Conservation (phyloP, 139 green algal genomes). For the Coelastrella sp. region DNA sequence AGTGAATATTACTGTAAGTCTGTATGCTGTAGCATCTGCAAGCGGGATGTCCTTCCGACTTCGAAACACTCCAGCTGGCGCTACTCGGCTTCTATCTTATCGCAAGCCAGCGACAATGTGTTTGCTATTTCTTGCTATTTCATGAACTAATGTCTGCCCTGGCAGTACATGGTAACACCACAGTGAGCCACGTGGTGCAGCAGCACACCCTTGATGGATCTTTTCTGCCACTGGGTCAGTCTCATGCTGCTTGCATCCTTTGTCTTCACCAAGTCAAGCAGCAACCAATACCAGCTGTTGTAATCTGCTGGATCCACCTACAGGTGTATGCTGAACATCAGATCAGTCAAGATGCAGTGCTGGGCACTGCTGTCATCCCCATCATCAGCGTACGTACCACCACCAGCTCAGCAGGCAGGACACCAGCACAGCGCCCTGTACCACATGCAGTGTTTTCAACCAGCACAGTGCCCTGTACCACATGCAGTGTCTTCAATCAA, state of each 20-base stretch:
- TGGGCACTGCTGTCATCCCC: slow-evolving; percentile 9
- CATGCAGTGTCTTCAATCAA: no score
- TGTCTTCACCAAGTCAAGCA: neutral
- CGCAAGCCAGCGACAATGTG: no score
- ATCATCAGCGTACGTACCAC: neutral
- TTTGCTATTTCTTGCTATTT: no score
- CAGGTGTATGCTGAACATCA: slow-evolving; percentile 27
- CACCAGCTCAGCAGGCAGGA: neutral
- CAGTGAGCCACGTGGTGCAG: no score
- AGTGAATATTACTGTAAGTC: neutral
- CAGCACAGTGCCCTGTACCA: neutral
- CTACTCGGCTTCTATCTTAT: no score
- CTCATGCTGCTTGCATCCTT: no score
- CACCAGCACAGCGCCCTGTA: neutral
- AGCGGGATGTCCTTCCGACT: no score
- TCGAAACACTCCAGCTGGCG: no score
- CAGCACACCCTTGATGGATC: no score
- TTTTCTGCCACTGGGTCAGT: no score
- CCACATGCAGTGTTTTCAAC: neutral
- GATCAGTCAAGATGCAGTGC: neutral
- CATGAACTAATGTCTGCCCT: no score
- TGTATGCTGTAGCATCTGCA: neutral
- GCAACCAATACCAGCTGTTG: neutral
- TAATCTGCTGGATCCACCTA: neutral
- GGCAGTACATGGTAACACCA: no score